Evolutionary conservation across 768 basidiomycete genomes (phyloP).

Genomic region (Collybia mongolica): DNA sequence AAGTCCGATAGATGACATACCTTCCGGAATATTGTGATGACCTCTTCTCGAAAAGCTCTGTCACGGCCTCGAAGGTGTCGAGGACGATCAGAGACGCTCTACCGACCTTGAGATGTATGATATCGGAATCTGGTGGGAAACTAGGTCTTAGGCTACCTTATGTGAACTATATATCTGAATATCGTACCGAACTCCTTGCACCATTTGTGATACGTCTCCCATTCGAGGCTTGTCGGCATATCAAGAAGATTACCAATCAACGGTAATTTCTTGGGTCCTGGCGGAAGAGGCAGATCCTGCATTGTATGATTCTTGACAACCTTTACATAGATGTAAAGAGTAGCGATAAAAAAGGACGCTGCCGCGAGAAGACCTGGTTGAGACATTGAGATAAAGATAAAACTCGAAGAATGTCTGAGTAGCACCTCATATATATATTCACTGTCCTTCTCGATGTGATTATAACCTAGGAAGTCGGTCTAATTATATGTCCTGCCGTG

Average conservation of each 20-base stretch:
- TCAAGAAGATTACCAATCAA: slow-evolving; percentile 13
- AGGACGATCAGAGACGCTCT: slow-evolving; percentile 20
- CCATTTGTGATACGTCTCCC: slow-evolving; percentile 15
- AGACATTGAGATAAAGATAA: background rate
- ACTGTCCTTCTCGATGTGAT: no score
- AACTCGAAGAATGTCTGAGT: no score
- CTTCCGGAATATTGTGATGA: slow-evolving; percentile 19
- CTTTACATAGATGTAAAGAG: slow-evolving; percentile 1
- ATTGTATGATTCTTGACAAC: background rate
- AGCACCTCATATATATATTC: no score
- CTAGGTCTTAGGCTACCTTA: background rate
- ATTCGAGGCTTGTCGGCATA: slow-evolving; percentile 3
- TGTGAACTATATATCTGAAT: background rate
- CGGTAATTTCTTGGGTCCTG: slow-evolving; percentile 8
- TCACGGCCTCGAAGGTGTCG: slow-evolving; percentile 17
- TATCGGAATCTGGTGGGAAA: slow-evolving; percentile 15
- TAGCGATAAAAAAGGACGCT: background rate
- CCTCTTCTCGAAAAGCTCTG: slow-evolving; percentile 22
- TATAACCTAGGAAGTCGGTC: no score
- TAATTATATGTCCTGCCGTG: no score
- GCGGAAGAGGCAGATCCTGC: slow-evolving; percentile 7
- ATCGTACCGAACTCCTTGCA: slow-evolving; percentile 9
- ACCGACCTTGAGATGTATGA: slow-evolving; percentile 19
- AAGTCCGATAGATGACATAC: no score
- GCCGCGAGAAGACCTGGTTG: background rate